A percentile compares a stretch with the other conserved stretches of the same genome.
Evolutionary conservation across 1,284 basidiomycete species (phyloP).

Genomic region (Paramarasmius palmivorus): DNA sequence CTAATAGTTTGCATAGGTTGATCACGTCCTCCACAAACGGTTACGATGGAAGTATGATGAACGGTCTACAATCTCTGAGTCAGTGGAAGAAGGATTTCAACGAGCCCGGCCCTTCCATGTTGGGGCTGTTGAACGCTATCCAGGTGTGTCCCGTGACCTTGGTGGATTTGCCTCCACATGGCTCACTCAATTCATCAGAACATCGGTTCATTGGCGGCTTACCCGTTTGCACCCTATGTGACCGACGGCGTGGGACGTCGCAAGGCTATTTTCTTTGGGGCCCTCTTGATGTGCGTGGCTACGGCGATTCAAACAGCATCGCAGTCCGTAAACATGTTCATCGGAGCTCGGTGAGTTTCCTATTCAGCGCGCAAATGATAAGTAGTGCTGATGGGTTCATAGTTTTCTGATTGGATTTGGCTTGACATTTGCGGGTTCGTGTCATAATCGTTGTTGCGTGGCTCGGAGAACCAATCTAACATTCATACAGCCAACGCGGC

Average conservation of each 20-base stretch:
- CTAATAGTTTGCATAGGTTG: conserved; percentile 47
- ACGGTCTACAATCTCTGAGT: conserved; percentile 65
- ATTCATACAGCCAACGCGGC: conserved; percentile 56
- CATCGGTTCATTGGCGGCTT: conserved; percentile 64
- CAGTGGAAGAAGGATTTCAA: conserved; percentile 65
- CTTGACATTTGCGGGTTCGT: conserved; percentile 62
- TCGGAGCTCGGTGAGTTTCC: conserved; percentile 60
- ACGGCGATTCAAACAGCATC: conserved; percentile 74
- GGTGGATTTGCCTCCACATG: conserved; percentile 3
- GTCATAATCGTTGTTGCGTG: conserved; percentile 17
- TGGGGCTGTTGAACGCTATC: conserved; percentile 77
- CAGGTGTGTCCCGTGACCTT: conserved; percentile 44
- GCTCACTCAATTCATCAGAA: conserved; percentile 40
- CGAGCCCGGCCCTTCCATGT: conserved; percentile 50
- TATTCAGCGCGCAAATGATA: too few species aligned
- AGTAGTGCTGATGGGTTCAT: conserved; percentile 1
- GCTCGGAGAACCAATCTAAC: conserved; percentile 5
- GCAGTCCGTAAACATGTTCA: conserved; percentile 78
- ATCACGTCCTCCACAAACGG: conserved; percentile 78
- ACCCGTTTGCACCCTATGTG: conserved; percentile 70
- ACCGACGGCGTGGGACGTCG: conserved; percentile 71
- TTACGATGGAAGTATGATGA: conserved; percentile 79
- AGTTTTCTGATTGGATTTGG: conserved; percentile 82
- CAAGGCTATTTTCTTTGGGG: conserved; percentile 62
- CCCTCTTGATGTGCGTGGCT: conserved; percentile 61